These are phyloP conservation scores for Ceratocystiopsis sp. DNA, from an alignment of 2,329 filamentous ascomycete species.

Conservation along the genomic window DNA sequence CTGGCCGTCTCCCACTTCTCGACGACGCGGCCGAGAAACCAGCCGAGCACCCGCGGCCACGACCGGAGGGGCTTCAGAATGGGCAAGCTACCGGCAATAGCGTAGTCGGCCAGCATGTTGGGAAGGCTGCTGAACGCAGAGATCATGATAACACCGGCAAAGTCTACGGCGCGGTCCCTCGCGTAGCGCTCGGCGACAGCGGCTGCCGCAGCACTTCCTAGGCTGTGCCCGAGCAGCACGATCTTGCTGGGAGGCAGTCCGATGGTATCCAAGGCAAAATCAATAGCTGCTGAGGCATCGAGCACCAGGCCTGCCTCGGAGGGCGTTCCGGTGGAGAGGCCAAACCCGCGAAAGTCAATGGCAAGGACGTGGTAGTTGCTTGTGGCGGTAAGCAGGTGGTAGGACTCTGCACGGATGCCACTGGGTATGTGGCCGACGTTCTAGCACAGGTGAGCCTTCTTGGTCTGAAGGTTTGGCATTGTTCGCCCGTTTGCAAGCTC, in stretches of 20 bases:
- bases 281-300: slow-evolving; percentile 56
- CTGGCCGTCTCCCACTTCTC: slow-evolving; percentile 66
- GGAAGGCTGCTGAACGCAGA: slow-evolving; percentile 64
- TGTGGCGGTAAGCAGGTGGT: slow-evolving; percentile 58
- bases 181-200: slow-evolving; percentile 58
- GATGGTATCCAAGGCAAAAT: slow-evolving; percentile 51
- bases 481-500: no score
- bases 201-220: slow-evolving; percentile 71
- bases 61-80: slow-evolving; percentile 56
- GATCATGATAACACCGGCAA: slow-evolving; percentile 65
- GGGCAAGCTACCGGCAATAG: slow-evolving; percentile 60
- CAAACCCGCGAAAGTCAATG: slow-evolving; percentile 83
- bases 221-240: slow-evolving; percentile 67
- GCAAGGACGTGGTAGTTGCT: slow-evolving; percentile 68
- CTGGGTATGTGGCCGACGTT: slow-evolving; percentile 82
- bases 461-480: no score
- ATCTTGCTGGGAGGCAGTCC: slow-evolving; percentile 54
- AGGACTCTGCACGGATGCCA: slow-evolving; percentile 56
- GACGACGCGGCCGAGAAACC: slow-evolving; percentile 46
- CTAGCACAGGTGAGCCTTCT: slow-evolving; percentile 17
- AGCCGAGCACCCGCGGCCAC: slow-evolving; percentile 46
- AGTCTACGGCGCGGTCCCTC: slow-evolving; percentile 37
- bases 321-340: slow-evolving; percentile 61
- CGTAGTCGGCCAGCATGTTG: slow-evolving; percentile 58
- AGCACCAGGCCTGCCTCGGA: slow-evolving; percentile 66